Percentiles rank a stretch among this genome's conserved stretches.
Evolutionary conservation across 768 basidiomycete genomes (phyloP).

Genomic region (Strobilomyces dryophilus): DNA sequence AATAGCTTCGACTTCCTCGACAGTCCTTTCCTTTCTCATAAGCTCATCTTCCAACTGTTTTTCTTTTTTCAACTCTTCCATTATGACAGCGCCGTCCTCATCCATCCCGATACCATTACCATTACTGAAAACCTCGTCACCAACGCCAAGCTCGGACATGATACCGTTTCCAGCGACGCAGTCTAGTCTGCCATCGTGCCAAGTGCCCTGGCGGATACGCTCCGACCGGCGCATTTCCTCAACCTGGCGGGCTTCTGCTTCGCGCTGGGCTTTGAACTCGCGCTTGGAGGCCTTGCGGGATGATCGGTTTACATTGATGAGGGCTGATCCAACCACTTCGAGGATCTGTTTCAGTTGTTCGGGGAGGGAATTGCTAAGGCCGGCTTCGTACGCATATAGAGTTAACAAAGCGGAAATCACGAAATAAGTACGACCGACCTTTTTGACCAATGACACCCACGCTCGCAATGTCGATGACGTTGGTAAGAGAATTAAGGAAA

Average conservation of each 20-base stretch:
- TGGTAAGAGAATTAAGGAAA: constrained; percentile 75
- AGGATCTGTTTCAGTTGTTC: constrained; percentile 86
- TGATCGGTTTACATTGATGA: constrained; percentile 58
- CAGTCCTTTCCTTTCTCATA: constrained; percentile 25
- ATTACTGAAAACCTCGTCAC: constrained; percentile 57
- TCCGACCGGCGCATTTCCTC: constrained; percentile 39
- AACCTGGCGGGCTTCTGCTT: constrained; percentile 34
- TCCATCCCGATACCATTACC: constrained; percentile 27
- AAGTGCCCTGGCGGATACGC: constrained; percentile 58
- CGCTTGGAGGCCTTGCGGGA: constrained; percentile 43
- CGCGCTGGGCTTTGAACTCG: constrained; percentile 34
- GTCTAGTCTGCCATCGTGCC: constrained; percentile 87
- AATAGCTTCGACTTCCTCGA: constrained; percentile 49
- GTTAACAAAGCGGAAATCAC: background rate
- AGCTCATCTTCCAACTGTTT: constrained; percentile 33
- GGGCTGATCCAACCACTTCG: constrained; percentile 66
- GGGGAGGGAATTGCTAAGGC: constrained; percentile 71
- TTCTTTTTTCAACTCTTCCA: constrained; percentile 21
- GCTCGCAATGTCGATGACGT: constrained; percentile 86
- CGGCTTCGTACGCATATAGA: constrained; percentile 46
- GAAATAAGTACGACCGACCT: constrained; percentile 37
- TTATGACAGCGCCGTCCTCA: constrained; percentile 2
- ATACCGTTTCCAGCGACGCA: constrained; percentile 81
- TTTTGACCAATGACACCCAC: constrained; percentile 96
- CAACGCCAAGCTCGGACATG: constrained; percentile 82